A percentile compares a stretch with the other conserved stretches of the same genome.
Evolutionary conservation across 805 yeast species (phyloP).

Genomic region (Kluyveromyces aestuarii): DNA sequence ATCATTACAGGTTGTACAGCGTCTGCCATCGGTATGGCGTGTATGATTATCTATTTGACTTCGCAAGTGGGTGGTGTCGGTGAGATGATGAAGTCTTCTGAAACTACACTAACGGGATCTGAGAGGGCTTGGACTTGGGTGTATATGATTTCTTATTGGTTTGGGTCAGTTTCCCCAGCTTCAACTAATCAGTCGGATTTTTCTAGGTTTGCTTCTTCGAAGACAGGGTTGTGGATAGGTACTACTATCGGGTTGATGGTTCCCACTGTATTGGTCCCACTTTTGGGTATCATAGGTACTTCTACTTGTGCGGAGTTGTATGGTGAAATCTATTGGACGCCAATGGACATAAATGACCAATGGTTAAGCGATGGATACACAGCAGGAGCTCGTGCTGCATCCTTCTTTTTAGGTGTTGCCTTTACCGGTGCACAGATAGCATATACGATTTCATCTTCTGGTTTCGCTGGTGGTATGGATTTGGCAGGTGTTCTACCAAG

Average conservation of each 20-base stretch:
- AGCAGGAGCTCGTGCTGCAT: slow-evolving; percentile 31
- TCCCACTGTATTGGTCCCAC: slow-evolving; percentile 35
- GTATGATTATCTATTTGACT: slow-evolving; percentile 29
- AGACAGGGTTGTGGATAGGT: slow-evolving; percentile 24
- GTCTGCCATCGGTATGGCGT: slow-evolving; percentile 32
- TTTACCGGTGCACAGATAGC: slow-evolving; percentile 32
- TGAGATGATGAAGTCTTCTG: slow-evolving; percentile 21
- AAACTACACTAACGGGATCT: slow-evolving; percentile 25
- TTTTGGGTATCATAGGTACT: slow-evolving; percentile 36
- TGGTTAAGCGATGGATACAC: slow-evolving; percentile 25
- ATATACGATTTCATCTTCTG: slow-evolving; percentile 32
- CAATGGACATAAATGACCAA: slow-evolving; percentile 27
- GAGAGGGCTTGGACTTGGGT: slow-evolving; percentile 35
- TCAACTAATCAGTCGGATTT: slow-evolving; percentile 34
- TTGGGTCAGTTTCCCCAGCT: slow-evolving; percentile 33
- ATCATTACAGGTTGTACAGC: slow-evolving; percentile 29
- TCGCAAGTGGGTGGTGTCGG: slow-evolving; percentile 29
- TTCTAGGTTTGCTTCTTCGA: slow-evolving; percentile 31
- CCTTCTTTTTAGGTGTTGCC: slow-evolving; percentile 33
- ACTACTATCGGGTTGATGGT: slow-evolving; percentile 27
- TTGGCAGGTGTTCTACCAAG: slow-evolving; percentile 33
- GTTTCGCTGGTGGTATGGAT: slow-evolving; percentile 38
- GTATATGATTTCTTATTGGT: slow-evolving; percentile 33
- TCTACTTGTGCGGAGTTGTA: slow-evolving; percentile 31
- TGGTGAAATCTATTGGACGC: slow-evolving; percentile 30